Evolutionary conservation across 305 asterid genomes (phyloP).

Genomic region (Solanum hybrid): DNA sequence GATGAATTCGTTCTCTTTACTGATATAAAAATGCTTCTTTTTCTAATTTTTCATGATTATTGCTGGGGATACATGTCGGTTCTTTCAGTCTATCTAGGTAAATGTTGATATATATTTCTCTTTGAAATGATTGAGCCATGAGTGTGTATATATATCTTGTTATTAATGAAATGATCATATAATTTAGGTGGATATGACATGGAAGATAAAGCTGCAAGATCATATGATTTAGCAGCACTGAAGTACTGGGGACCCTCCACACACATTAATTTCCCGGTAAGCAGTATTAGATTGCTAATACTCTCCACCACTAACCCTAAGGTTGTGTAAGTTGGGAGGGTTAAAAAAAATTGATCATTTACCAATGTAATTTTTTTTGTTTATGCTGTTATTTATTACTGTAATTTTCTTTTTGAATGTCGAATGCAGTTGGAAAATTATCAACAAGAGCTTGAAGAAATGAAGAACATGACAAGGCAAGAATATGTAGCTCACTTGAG

Average conservation of each 20-base stretch:
- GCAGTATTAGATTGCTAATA: background rate
- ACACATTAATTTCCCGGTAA: constrained; percentile 83
- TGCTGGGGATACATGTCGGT: constrained; percentile 6
- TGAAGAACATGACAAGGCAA: constrained; percentile 91
- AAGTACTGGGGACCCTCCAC: constrained; percentile 98
- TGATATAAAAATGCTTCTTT: background rate
- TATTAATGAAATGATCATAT: background rate
- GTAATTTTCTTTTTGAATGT: background rate
- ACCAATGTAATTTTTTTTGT: background rate
- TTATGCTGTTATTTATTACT: background rate
- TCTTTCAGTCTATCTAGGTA: constrained; percentile 84
- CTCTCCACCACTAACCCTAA: background rate
- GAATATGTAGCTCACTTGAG: constrained; percentile 93
- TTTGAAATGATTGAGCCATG: constrained; percentile 1
- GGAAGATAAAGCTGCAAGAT: constrained; percentile 97
- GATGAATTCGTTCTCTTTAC: background rate
- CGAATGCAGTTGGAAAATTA: constrained; percentile 63
- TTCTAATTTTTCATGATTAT: background rate
- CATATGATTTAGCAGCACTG: constrained; percentile 95
- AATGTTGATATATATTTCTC: background rate
- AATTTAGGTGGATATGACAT: constrained; percentile 88
- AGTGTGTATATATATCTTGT: background rate
- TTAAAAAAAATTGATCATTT: background rate
- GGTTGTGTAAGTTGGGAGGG: background rate
- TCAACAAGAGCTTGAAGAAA: constrained; percentile 69